Conservation (phyloP, 257 asterid species). For the Ajuga chamaepitys region DNA sequence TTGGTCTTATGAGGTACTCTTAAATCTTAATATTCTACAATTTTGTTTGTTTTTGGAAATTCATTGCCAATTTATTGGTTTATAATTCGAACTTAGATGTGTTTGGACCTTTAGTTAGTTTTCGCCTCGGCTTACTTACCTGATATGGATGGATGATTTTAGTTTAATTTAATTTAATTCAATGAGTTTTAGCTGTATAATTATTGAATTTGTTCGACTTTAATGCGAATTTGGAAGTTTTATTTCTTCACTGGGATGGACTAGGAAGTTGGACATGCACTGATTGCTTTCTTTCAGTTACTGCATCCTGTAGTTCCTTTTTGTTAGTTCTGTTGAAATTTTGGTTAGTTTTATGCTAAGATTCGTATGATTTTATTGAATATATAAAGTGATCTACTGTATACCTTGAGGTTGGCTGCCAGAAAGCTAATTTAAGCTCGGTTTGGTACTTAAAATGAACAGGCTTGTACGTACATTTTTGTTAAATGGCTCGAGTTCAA, state of each 20-base stretch:
- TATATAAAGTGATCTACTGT: too few species aligned
- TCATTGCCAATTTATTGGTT: not conserved
- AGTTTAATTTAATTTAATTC: not conserved
- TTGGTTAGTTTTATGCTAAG: not conserved
- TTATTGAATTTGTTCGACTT: not conserved
- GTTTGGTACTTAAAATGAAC: not conserved
- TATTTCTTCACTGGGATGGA: conserved; percentile 5
- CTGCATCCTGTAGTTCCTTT: not conserved
- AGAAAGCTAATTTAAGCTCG: not conserved
- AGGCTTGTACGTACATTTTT: not conserved
- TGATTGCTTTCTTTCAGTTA: not conserved
- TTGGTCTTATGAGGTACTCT: conserved; percentile 76
- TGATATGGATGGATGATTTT: not conserved
- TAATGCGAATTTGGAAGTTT: not conserved
- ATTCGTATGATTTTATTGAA: not conserved
- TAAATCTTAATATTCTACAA: not conserved
- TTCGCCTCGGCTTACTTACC: not conserved
- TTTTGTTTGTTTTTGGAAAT: not conserved
- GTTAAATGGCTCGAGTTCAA: too few species aligned
- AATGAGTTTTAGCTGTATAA: conserved; percentile 3
- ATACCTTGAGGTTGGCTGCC: too few species aligned
- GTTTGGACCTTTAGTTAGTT: not conserved
- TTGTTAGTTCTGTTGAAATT: not conserved
- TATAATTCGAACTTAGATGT: not conserved
- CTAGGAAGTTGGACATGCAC: conserved; percentile 10